Base-by-base conservation (phyloP, 1,284 basidiomycete species). In the Apiotrichum brassicae region DNA sequence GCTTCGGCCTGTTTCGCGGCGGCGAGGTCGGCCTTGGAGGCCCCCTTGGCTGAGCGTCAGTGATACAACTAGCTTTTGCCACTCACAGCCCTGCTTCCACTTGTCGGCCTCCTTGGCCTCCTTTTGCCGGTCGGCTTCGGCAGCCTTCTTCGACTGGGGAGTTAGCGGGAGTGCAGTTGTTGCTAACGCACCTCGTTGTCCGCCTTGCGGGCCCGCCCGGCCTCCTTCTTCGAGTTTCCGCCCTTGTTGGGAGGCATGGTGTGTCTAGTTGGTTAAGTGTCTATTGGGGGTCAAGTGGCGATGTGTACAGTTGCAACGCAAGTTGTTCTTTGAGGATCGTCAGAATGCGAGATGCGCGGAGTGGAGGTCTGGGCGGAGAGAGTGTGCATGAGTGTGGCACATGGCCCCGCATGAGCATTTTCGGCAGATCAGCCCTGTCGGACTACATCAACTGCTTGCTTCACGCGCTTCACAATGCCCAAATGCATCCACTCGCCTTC, bases 151-250 rank as follows among this genome's bases (percentile, higher is more conserved):
- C 66, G 86, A 86, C 86, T 89, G 32, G 12, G 14, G 46, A 1
- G 38, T 45, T 19, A 44, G 34, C 18, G n/a, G n/a, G n/a, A n/a
- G n/a, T 19, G 9, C 37, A 6, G 18, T n/a, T 26, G n/a, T 19
- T 4, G 25, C 45, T 14, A 3, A 78, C 85, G 82, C 20, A 82
- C 79, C 71, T 91, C 89, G 71, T 91, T 93, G 68, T 94, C 92
- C 6, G 89, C 88, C 75, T 97, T 97, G 73, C 89, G 90, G 1
- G 91, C 86, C 42, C 86, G 74, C 3, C 89, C 89, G 26, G 81
- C 74, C 70, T 92, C 89, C 70, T 92, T 91, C 82, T 92, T 93
- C 57, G 86, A 78, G 77, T 90, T 92, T 62, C 80, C 82, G 51
- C 71, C 70, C 63, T 86, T 86, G 67, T 85, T 87, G 1, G 89